Evolutionary conservation across 2,329 filamentous ascomycete species (phyloP), one percentile per base, ranked within the genome.

Genomic region (Tolypocladium ovalisporum): DNA sequence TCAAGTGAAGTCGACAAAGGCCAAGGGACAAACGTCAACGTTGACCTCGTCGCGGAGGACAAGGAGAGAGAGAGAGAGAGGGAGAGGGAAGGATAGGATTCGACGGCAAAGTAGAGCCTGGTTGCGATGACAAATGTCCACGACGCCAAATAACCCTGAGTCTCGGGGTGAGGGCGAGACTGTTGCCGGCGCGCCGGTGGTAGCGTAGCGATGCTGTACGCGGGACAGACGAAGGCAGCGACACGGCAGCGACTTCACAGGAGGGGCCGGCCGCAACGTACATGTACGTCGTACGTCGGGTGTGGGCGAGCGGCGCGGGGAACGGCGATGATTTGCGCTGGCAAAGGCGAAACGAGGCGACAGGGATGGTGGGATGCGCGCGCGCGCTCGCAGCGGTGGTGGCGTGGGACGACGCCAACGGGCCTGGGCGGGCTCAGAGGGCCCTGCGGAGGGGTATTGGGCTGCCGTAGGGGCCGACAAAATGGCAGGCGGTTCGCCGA

Each of bases 271-370:
- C n/a, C n/a, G n/a, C n/a, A n/a, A n/a, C n/a, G n/a, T n/a, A n/a
- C n/a, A n/a, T n/a, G n/a, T 47, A 24, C 42, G 19, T n/a, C 42
- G 42, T 12, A 29, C 42, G 42, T 47, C 42, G 15, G n/a, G 42
- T 19, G 42, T 47, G 42, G 13, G 42, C 24, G 24, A 27, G 42
- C 44, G 8, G 27, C 44, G 44, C 27, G 44, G 44, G 44, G 44
- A 32, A n/a, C 7, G 15, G 52, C 52, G 52, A 37, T 44, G 53
- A 34, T 54, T n/a, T 19, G 39, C 52, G 35, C 56, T 22, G 65
- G 62, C 19, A 66, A 64, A 3, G 66, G 63, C 52, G 51, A 56
- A 54, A 56, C 54, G 57, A 56, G 57, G 57, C 57, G 57, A 58
- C 57, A 58, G 54, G 57, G 57, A 58, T 58, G 37, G 52, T 12